Conservation (phyloP, 352 stramenopile species). For the Phytophthora pinifolia region DNA sequence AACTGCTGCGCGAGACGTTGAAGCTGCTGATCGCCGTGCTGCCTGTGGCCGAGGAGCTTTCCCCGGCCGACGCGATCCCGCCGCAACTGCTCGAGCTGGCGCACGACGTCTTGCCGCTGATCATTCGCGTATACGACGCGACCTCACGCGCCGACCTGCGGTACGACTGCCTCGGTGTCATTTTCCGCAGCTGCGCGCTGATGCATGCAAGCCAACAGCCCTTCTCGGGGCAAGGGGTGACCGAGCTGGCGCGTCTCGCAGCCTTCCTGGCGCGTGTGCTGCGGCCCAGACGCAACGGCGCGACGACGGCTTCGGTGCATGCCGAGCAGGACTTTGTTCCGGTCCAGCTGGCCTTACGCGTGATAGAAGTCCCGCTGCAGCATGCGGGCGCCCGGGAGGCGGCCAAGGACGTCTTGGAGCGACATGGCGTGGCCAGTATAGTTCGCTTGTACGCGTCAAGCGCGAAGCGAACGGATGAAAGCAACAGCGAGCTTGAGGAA, state of each 20-base stretch:
- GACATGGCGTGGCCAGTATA: constrained; percentile 50
- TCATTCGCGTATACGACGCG: constrained; percentile 59
- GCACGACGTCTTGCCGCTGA: constrained; percentile 44
- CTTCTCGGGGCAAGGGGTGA: constrained; percentile 26
- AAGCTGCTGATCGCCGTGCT: constrained; percentile 57
- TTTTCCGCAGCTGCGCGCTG: constrained; percentile 49
- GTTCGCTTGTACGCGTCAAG: constrained; percentile 52
- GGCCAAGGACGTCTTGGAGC: constrained; percentile 47
- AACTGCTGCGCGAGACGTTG: constrained; percentile 53
- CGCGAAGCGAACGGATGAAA: constrained; percentile 19
- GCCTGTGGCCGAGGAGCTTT: constrained; percentile 38
- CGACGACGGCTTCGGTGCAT: not conserved
- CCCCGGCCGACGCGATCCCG: constrained; percentile 18
- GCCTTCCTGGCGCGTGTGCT: constrained; percentile 60
- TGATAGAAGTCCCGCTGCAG: constrained; percentile 42
- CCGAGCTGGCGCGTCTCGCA: constrained; percentile 41
- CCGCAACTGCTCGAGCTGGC: constrained; percentile 35
- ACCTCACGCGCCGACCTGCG: constrained; percentile 50
- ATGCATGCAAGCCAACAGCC: constrained; percentile 33
- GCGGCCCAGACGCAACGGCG: constrained; percentile 38
- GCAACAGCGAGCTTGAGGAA: constrained; percentile 29
- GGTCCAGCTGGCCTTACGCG: constrained; percentile 47
- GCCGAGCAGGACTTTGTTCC: constrained; percentile 33
- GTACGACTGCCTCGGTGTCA: constrained; percentile 55
- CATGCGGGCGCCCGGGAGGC: constrained; percentile 20